Percentiles rank a stretch among this genome's conserved stretches.
phyloP scores from a whole-genome alignment of 306 rosid species.

The Corylus americana region DNA sequence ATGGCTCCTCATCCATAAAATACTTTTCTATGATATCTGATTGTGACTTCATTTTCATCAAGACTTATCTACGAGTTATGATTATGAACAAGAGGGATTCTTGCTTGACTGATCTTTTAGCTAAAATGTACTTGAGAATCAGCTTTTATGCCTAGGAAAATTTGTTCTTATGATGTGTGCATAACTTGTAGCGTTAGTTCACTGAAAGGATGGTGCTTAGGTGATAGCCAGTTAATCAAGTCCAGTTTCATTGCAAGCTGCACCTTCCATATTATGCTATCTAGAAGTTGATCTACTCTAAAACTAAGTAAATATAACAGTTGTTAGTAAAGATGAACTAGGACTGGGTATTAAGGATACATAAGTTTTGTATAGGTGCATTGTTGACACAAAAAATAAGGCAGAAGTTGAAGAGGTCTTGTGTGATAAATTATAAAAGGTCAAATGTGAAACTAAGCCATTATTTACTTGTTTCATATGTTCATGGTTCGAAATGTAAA shows the following conservation, averaged over 20 bases:
- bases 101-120: not conserved
- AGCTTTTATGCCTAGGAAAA: not conserved
- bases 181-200: not conserved
- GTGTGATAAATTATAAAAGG: too few species aligned
- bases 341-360: too few species aligned
- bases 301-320: not conserved
- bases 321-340: not conserved
- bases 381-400: too few species aligned
- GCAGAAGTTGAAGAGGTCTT: not conserved
- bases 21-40: not conserved
- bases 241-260: not conserved
- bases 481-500: not conserved
- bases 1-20: not conserved
- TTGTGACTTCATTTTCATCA: not conserved
- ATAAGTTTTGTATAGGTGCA: too few species aligned
- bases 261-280: not conserved
- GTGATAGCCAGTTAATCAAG: not conserved
- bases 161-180: not conserved
- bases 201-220: not conserved
- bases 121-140: not conserved
- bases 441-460: too few species aligned
- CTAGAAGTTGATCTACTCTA: not conserved
- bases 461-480: not conserved
- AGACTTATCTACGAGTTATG: not conserved
- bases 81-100: not conserved